phyloP scores from a whole-genome alignment of 805 yeast genomes.

The Cyberlindnera mississippiensis region DNA sequence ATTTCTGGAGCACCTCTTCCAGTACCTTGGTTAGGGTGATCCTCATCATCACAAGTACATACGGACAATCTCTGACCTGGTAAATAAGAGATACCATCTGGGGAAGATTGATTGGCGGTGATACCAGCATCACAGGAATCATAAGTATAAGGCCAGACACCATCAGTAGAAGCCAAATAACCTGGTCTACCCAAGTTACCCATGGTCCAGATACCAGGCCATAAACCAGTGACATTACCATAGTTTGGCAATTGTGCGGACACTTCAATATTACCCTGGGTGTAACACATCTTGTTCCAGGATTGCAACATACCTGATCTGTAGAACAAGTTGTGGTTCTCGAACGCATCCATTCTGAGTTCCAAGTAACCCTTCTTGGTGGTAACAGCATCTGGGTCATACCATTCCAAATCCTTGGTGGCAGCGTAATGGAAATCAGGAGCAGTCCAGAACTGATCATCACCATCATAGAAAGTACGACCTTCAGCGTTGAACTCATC shows the following conservation, averaged over 20 bases:
- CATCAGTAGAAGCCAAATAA: conserved; percentile 79
- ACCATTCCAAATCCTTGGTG: conserved; percentile 91
- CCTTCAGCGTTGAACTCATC: conserved; percentile 92
- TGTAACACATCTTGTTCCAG: conserved; percentile 89
- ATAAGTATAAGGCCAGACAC: conserved; percentile 93
- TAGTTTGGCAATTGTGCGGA: conserved; percentile 76
- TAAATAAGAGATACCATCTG: conserved; percentile 82
- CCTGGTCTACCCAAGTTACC: conserved; percentile 95
- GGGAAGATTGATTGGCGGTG: conserved; percentile 86
- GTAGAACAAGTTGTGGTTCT: conserved; percentile 74
- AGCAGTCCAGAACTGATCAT: conserved; percentile 89
- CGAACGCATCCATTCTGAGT: conserved; percentile 74
- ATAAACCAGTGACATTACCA: conserved; percentile 75
- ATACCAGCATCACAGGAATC: conserved; percentile 90
- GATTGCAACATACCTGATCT: conserved; percentile 90
- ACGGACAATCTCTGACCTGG: conserved; percentile 77
- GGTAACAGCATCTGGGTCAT: conserved; percentile 83
- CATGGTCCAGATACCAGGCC: conserved; percentile 97
- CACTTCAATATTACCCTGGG: conserved; percentile 76
- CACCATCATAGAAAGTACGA: conserved; percentile 84
- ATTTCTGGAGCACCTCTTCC: conserved; percentile 98
- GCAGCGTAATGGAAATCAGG: conserved; percentile 82
- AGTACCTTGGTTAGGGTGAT: conserved; percentile 81
- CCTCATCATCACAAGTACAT: conserved; percentile 80
- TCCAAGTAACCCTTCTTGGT: conserved; percentile 70